These are phyloP conservation scores for Digitaria exilis DNA, from an alignment of 202 grass and related monocot genomes.

Conservation along the genomic window DNA sequence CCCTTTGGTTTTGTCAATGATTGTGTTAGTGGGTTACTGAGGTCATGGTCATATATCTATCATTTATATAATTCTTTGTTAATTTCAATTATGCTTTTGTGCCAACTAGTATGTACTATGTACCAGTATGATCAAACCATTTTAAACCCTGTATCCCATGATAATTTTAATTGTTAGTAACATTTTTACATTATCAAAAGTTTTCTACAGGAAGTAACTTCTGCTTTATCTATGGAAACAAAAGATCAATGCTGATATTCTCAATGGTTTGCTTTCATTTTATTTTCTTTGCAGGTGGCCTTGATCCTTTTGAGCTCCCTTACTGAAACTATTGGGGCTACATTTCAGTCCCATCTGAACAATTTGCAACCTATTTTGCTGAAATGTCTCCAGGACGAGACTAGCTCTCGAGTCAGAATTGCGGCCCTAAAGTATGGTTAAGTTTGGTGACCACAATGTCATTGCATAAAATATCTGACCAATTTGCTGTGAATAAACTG, in stretches of 20 bases:
- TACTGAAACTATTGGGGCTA: constrained; percentile 94
- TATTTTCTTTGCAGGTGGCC: constrained; percentile 70
- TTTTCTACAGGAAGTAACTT: constrained; percentile 3
- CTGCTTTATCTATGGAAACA: constrained; percentile 9
- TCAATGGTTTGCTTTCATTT: constrained; percentile 16
- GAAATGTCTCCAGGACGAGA: constrained; percentile 88
- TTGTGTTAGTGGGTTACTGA: constrained; percentile 12
- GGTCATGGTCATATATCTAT: neutral
- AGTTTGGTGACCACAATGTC: neutral
- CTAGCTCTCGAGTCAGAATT: constrained; percentile 86
- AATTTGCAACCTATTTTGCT: constrained; percentile 88
- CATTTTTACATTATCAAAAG: constrained; percentile 16
- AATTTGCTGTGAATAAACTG: constrained; percentile 25
- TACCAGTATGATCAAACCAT: neutral
- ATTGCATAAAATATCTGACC: constrained; percentile 16
- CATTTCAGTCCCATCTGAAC: constrained; percentile 84
- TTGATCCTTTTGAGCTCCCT: constrained; percentile 99
- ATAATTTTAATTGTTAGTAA: neutral
- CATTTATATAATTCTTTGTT: constrained; percentile 3
- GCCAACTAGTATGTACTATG: constrained; percentile 2
- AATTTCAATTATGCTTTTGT: constrained; percentile 4
- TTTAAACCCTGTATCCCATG: neutral
- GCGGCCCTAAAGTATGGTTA: constrained; percentile 84
- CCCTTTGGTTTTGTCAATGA: neutral
- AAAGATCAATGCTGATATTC: neutral